Evolutionary conservation across 768 basidiomycete genomes (phyloP).

Genomic region (Wakefieldia striispora): DNA sequence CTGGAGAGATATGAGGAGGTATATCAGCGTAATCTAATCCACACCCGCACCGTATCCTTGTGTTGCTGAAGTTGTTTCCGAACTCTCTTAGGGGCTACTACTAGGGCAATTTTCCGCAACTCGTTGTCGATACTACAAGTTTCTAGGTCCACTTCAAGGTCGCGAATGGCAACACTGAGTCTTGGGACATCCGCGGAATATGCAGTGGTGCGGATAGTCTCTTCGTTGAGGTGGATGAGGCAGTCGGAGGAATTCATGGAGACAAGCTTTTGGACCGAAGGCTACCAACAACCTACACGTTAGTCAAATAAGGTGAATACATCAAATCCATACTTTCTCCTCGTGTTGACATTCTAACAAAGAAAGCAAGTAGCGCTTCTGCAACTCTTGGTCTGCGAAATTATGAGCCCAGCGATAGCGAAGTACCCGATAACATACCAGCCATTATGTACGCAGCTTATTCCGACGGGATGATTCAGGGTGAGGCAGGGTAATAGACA

Average conservation of each 20-base stretch:
- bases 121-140: constrained; percentile 38
- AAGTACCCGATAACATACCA: constrained; percentile 41
- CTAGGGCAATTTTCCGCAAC: constrained; percentile 43
- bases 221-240: constrained; percentile 57
- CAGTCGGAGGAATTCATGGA: constrained; percentile 59
- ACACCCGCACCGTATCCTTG: constrained; percentile 41
- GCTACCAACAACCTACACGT: constrained; percentile 35
- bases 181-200: constrained; percentile 50
- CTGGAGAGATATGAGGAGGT: constrained; percentile 33
- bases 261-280: constrained; percentile 22
- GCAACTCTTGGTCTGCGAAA: constrained; percentile 51
- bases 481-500: background rate
- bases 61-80: constrained; percentile 47
- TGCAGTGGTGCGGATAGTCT: constrained; percentile 60
- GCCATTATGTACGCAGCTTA: constrained; percentile 69
- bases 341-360: constrained; percentile 79
- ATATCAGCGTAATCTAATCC: background rate
- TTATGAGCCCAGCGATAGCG: constrained; percentile 8
- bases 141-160: constrained; percentile 52
- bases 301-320: constrained; percentile 41
- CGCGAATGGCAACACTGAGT: constrained; percentile 46
- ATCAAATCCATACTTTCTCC: constrained; percentile 59
- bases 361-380: constrained; percentile 56
- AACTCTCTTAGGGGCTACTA: constrained; percentile 42
- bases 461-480: constrained; percentile 10